These are phyloP conservation scores for Astragalus glycyphyllos DNA, from an alignment of 306 rosid species.

Conservation along the genomic window DNA sequence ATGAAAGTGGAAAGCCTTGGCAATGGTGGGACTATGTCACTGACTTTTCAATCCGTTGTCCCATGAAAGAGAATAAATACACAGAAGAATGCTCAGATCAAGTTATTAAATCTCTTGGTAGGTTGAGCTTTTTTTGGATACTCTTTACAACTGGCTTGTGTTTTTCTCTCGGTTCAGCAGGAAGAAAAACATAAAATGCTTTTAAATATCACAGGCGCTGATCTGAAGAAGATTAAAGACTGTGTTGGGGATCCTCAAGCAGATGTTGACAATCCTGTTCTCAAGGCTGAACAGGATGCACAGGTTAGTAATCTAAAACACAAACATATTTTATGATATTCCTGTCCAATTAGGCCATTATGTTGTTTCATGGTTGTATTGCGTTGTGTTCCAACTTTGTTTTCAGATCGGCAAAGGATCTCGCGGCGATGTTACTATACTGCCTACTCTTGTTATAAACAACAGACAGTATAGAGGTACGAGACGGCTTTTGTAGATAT, in stretches of 20 bases:
- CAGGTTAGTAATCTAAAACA: slow-evolving; percentile 61
- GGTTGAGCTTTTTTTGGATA: slow-evolving; percentile 42
- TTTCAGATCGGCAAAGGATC: slow-evolving; percentile 87
- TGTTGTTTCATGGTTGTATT: slow-evolving; percentile 23
- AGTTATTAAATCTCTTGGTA: slow-evolving; percentile 89
- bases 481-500: slow-evolving; percentile 24
- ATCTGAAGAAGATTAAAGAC: slow-evolving; percentile 71
- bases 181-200: slow-evolving; percentile 19
- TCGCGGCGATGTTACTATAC: slow-evolving; percentile 96
- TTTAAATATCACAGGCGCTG: slow-evolving; percentile 54
- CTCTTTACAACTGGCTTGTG: slow-evolving; percentile 4
- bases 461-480: slow-evolving; percentile 89
- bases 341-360: slow-evolving; percentile 25
- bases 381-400: slow-evolving; percentile 37
- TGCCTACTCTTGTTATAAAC: slow-evolving; percentile 95
- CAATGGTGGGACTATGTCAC: slow-evolving; percentile 99
- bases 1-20: slow-evolving; percentile 96
- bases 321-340: not conserved
- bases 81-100: slow-evolving; percentile 78
- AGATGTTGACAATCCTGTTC: slow-evolving; percentile 71
- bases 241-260: slow-evolving; percentile 85
- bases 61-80: slow-evolving; percentile 79
- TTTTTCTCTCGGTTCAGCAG: slow-evolving; percentile 20
- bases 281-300: slow-evolving; percentile 87
- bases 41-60: slow-evolving; percentile 94